Evolutionary conservation across 2,329 filamentous ascomycete genomes (phyloP).

Genomic region (Beauveria caledonica): DNA sequence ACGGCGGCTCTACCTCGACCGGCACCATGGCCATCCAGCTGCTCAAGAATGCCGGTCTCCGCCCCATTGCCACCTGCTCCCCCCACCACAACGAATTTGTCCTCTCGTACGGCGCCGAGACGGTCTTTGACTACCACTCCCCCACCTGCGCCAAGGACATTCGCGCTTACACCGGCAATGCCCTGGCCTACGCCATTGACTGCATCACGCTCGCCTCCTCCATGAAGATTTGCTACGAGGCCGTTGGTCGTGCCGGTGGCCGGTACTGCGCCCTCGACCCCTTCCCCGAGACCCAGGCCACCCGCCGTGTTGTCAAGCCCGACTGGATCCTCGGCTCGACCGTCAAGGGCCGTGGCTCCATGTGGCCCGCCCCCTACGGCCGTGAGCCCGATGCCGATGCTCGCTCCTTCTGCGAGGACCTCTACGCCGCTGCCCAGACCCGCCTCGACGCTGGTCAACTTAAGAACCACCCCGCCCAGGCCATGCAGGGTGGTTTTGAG

Average conservation of each 20-base stretch:
- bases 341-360: conserved; percentile 19
- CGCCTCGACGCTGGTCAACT: conserved; percentile 12
- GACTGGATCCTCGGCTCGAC: conserved; percentile 22
- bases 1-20: conserved; percentile 34
- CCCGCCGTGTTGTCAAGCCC: conserved; percentile 15
- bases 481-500: conserved; percentile 21
- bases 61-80: conserved; percentile 37
- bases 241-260: conserved; percentile 30
- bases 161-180: conserved; percentile 27
- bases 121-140: conserved; percentile 36
- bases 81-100: conserved; percentile 33
- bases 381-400: conserved; percentile 6
- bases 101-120: conserved; percentile 33
- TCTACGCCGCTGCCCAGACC: conserved; percentile 9
- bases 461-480: conserved; percentile 13
- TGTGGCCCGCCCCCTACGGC: conserved; percentile 17
- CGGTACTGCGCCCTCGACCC: conserved; percentile 29
- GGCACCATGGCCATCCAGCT: conserved; percentile 38
- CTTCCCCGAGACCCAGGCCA: conserved; percentile 16
- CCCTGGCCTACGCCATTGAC: conserved; percentile 33
- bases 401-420: conserved; percentile 7
- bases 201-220: conserved; percentile 29
- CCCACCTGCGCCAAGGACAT: conserved; percentile 27
- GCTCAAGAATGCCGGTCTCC: conserved; percentile 27
- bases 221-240: conserved; percentile 28